A percentile compares a stretch with the other conserved stretches of the same genome.
Conservation (phyloP, 768 basidiomycete species). For the Zangia roseola region DNA sequence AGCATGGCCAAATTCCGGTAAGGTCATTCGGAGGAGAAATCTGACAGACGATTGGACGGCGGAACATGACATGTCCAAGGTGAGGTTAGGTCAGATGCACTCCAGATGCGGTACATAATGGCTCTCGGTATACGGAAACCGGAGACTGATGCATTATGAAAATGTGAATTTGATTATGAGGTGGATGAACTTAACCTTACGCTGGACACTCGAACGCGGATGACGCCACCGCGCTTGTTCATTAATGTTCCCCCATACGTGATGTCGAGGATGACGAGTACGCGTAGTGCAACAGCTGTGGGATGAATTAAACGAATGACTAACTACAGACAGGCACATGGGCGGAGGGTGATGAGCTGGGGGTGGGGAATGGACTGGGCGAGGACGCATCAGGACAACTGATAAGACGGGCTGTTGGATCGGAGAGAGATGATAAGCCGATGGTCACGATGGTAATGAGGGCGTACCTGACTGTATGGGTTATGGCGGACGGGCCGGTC, state of each 20-base stretch:
- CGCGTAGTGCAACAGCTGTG: slow-evolving; percentile 17
- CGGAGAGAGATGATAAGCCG: slow-evolving; percentile 20
- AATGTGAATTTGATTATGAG: slow-evolving; percentile 44
- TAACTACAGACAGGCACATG: slow-evolving; percentile 28
- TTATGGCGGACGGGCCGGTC: slow-evolving; percentile 30
- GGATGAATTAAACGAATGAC: slow-evolving; percentile 17
- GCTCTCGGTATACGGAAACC: slow-evolving; percentile 30
- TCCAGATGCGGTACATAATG: slow-evolving; percentile 30
- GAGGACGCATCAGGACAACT: slow-evolving; percentile 11
- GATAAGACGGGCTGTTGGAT: slow-evolving; percentile 27
- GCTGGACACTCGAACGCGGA: slow-evolving; percentile 28
- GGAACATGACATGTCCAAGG: slow-evolving; percentile 25
- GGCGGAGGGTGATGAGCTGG: slow-evolving; percentile 10
- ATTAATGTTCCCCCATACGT: slow-evolving; percentile 35
- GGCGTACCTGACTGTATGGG: slow-evolving; percentile 25
- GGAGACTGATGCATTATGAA: slow-evolving; percentile 35
- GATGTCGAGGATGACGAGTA: slow-evolving; percentile 28
- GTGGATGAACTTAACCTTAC: slow-evolving; percentile 39
- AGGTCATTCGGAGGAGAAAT: slow-evolving; percentile 56
- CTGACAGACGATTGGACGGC: slow-evolving; percentile 35
- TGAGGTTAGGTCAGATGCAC: slow-evolving; percentile 26
- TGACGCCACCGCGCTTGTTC: slow-evolving; percentile 32
- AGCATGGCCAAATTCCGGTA: slow-evolving; percentile 49
- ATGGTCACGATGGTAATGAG: slow-evolving; percentile 19
- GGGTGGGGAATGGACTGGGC: slow-evolving; percentile 9